Evolutionary conservation across 306 rosid species (phyloP).

Genomic region (Betula pendula): DNA sequence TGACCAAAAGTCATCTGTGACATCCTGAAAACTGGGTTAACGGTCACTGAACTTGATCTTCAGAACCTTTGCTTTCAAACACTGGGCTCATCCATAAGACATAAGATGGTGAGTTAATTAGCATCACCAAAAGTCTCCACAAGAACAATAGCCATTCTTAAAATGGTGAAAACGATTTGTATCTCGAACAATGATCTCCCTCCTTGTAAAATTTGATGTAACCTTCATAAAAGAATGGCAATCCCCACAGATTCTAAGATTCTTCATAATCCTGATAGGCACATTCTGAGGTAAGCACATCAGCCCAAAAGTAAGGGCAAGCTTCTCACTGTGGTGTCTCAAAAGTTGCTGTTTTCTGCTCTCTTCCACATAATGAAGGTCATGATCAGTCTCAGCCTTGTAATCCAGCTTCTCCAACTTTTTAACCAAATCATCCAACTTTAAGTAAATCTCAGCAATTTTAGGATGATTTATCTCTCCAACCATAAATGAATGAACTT

Average conservation of each 20-base stretch:
- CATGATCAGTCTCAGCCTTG: slow-evolving; percentile 56
- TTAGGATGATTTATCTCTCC: slow-evolving; percentile 72
- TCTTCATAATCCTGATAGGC: slow-evolving; percentile 86
- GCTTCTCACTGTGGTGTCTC: slow-evolving; percentile 86
- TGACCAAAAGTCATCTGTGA: neutral
- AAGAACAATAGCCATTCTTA: slow-evolving; percentile 57
- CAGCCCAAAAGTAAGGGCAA: slow-evolving; percentile 71
- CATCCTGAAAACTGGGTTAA: neutral
- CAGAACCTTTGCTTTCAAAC: slow-evolving; percentile 11
- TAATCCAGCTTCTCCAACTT: slow-evolving; percentile 62
- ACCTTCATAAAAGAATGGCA: slow-evolving; percentile 86
- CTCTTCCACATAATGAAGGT: slow-evolving; percentile 70
- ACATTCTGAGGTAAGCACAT: slow-evolving; percentile 62
- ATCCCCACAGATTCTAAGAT: slow-evolving; percentile 90
- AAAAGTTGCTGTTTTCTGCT: slow-evolving; percentile 62
- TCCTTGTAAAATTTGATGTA: slow-evolving; percentile 40
- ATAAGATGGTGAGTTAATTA: neutral
- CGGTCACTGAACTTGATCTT: slow-evolving; percentile 9
- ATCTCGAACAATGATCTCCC: slow-evolving; percentile 79
- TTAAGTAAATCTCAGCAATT: slow-evolving; percentile 50
- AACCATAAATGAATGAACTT: slow-evolving; percentile 70
- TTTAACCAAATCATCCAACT: slow-evolving; percentile 58
- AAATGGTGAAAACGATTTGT: slow-evolving; percentile 81
- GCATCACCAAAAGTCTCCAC: slow-evolving; percentile 77
- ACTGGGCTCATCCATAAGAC: slow-evolving; percentile 10